These are phyloP conservation scores for Hypoxylon intermedium DNA, from an alignment of 495 filamentous ascomycete genomes.

Conservation along the genomic window DNA sequence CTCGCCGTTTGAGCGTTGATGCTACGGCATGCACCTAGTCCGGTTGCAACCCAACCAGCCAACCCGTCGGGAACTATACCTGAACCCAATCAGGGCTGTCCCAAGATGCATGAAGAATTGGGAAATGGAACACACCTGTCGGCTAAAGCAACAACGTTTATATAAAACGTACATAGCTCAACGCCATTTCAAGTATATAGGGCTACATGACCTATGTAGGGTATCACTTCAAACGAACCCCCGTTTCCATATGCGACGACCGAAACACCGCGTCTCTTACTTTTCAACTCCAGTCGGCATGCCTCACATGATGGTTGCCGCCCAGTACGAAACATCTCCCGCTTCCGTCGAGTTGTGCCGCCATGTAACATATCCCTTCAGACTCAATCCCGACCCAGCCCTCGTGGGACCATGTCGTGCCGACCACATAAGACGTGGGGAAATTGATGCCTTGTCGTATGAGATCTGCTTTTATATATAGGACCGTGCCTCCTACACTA, in stretches of 20 bases:
- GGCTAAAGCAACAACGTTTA: constrained; percentile 6
- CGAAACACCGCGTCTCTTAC: neutral
- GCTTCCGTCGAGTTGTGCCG: constrained; percentile 29
- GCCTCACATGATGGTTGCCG: constrained; percentile 32
- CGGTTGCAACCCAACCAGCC: too few relatives aligned
- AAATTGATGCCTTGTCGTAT: constrained; percentile 35
- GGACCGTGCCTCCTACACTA: constrained; percentile 32
- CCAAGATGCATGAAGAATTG: too few relatives aligned
- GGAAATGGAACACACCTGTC: neutral
- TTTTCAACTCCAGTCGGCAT: constrained; percentile 29
- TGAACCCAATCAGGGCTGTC: too few relatives aligned
- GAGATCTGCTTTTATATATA: constrained; percentile 24
- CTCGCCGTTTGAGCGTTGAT: too few relatives aligned
- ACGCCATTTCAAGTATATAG: constrained; percentile 1
- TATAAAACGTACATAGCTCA: constrained; percentile 4
- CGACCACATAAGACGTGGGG: constrained; percentile 28
- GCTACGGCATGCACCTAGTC: too few relatives aligned
- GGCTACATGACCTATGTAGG: constrained; percentile 5
- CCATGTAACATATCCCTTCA: constrained; percentile 29
- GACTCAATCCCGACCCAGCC: constrained; percentile 33
- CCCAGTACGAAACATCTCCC: constrained; percentile 33
- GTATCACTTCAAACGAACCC: constrained; percentile 22
- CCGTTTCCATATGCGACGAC: constrained; percentile 6
- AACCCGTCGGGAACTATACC: too few relatives aligned
- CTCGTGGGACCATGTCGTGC: constrained; percentile 35